Base-by-base conservation (phyloP, 352 stramenopile species). In the Phytophthora crassamura region DNA sequence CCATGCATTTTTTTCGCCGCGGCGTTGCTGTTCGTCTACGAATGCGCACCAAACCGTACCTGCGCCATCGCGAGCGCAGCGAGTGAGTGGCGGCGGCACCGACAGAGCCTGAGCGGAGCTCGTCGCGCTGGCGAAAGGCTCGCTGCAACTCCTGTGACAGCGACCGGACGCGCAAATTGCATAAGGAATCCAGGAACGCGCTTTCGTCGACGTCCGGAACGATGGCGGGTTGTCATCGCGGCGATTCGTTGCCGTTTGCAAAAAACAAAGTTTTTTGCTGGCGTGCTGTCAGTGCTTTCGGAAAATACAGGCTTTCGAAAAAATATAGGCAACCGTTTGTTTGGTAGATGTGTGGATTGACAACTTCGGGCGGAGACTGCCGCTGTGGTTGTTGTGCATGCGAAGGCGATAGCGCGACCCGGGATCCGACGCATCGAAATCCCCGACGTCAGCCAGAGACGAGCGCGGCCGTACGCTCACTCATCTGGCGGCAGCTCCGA, bases 161-260 rank as follows among this genome's bases (percentile, higher is more conserved):
- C 25, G 25, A 30, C 25, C 25, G 25, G 25, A 30, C 25, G 25
- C 25, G 2, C 25, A 4, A 4, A 30, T 30, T 30, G 25, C 25
- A 30, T 30, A 6, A 30, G 25, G 25, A 30, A 30, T 30, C 25
- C 25, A 30, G 9, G 20, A 48, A 20, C 32, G 57, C 35, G 25
- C 50, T 39, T 42, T 60, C 20, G 36, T 60, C 49, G 64, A 67
- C 50, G 38, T 58, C 56, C 64, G 34, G 64, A 65, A 46, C 49
- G 59, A 71, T 74, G 52, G 57, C 50, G 57, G 51, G 51, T 47
- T 72, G 57, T 64, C 62, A 74, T 58, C 58, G 38, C 32, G 5
- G 14, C 25, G 52, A 28, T 69, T 69, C 45, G 42, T n/a, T n/a
- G 22, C 34, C 20, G 53, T 64, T 64, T 39, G 25, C 25, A 20